These are phyloP conservation scores for Mycena sanguinolenta DNA, from an alignment of 768 basidiomycete genomes.

Conservation along the genomic window DNA sequence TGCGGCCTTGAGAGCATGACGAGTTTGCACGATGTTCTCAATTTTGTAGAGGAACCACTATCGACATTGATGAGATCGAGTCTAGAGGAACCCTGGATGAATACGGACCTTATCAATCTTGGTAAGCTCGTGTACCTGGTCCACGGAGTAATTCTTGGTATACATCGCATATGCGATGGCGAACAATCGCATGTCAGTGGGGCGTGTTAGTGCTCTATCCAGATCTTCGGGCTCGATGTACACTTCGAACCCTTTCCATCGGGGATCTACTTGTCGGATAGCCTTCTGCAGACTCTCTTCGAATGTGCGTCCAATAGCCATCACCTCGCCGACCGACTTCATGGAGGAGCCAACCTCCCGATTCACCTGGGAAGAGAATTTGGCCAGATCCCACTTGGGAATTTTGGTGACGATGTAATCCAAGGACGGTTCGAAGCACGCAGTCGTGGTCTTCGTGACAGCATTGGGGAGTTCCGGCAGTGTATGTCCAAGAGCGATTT, in stretches of 20 bases:
- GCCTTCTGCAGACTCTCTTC: slow-evolving; percentile 99
- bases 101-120: slow-evolving; percentile 93
- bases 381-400: slow-evolving; percentile 99
- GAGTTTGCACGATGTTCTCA: slow-evolving; percentile 96
- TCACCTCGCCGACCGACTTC: slow-evolving; percentile 99
- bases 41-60: slow-evolving; percentile 99
- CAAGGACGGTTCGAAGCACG: slow-evolving; percentile 98
- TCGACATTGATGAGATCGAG: neutral
- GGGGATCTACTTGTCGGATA: slow-evolving; percentile 96
- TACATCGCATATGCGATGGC: slow-evolving; percentile 99
- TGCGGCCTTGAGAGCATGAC: slow-evolving; percentile 77
- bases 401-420: slow-evolving; percentile 99
- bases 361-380: slow-evolving; percentile 94
- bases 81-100: neutral
- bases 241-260: slow-evolving; percentile 97
- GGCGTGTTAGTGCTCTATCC: slow-evolving; percentile 81
- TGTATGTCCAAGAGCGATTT: slow-evolving; percentile 97
- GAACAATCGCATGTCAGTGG: slow-evolving; percentile 96
- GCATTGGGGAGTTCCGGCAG: slow-evolving; percentile 98
- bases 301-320: slow-evolving; percentile 99
- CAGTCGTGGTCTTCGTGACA: slow-evolving; percentile 98
- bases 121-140: slow-evolving; percentile 91
- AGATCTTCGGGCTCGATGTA: slow-evolving; percentile 90
- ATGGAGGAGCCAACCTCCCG: slow-evolving; percentile 96
- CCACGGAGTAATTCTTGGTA: slow-evolving; percentile 91